Conservation (phyloP, 768 basidiomycete genomes). For the Boletus speciosus region DNA sequence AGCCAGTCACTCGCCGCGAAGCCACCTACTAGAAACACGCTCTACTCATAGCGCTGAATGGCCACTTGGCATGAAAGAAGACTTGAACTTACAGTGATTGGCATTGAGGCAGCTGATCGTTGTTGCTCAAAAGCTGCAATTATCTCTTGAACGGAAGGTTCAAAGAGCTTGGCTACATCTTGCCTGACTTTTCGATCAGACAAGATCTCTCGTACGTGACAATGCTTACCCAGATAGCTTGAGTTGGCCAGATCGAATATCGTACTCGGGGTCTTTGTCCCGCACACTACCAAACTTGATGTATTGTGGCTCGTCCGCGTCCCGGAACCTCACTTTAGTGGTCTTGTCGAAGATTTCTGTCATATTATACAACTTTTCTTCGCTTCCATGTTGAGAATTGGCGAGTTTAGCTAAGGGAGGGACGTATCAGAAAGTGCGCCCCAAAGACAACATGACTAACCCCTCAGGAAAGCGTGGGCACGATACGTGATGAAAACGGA, state of each 20-base stretch:
- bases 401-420: constrained; percentile 24
- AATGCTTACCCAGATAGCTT: constrained; percentile 32
- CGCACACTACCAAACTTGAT: constrained; percentile 36
- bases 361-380: constrained; percentile 31
- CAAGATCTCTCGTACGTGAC: constrained; percentile 31
- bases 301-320: constrained; percentile 33
- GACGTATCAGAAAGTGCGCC: neutral
- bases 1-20: constrained; percentile 14
- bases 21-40: constrained; percentile 13
- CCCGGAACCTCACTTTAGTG: constrained; percentile 39
- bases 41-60: neutral
- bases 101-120: constrained; percentile 3
- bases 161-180: constrained; percentile 11
- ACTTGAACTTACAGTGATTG: constrained; percentile 3
- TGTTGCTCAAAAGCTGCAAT: constrained; percentile 14
- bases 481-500: constrained; percentile 35
- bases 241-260: constrained; percentile 37
- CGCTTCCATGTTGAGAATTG: constrained; percentile 26
- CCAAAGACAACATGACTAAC: constrained; percentile 17
- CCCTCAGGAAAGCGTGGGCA: constrained; percentile 30
- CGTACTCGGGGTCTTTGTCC: constrained; percentile 33
- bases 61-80: neutral
- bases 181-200: constrained; percentile 26
- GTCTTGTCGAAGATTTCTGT: constrained; percentile 33
- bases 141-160: constrained; percentile 13